Percentiles rank a stretch among this genome's conserved stretches.
Conservation (phyloP, 768 basidiomycete genomes). For the Tubosaeta brunneosetosa region DNA sequence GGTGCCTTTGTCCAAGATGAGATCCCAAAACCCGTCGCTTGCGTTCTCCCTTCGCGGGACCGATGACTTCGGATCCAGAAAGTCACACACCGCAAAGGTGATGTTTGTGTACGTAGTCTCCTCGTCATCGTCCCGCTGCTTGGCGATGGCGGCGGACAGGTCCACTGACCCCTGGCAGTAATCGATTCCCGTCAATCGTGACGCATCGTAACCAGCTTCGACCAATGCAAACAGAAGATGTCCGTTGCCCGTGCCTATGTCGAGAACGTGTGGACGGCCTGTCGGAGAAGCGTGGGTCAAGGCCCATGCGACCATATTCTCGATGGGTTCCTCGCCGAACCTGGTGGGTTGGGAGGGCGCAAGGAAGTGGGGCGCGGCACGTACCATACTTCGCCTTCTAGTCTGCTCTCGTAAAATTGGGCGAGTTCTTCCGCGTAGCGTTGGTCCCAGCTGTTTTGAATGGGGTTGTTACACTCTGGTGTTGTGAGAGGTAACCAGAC, state of each 20-base stretch:
- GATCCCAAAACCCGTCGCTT: conserved; percentile 50
- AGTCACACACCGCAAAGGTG: conserved; percentile 58
- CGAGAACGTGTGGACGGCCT: conserved; percentile 52
- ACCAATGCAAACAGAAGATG: conserved; percentile 65
- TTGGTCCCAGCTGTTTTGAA: conserved; percentile 61
- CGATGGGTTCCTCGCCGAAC: conserved; percentile 74
- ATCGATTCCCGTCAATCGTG: conserved; percentile 61
- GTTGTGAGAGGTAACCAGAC: background rate
- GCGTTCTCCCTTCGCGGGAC: conserved; percentile 8
- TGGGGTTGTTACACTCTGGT: background rate
- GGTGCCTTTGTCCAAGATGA: conserved; percentile 84
- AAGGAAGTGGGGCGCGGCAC: conserved; percentile 10
- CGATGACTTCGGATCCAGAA: conserved; percentile 52
- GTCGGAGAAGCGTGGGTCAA: conserved; percentile 48
- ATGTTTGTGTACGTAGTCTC: conserved; percentile 24
- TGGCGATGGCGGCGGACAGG: conserved; percentile 56
- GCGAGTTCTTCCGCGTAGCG: conserved; percentile 67
- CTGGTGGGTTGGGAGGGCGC: conserved; percentile 33
- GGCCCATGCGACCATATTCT: conserved; percentile 79
- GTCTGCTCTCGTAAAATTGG: conserved; percentile 73
- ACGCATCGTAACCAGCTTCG: conserved; percentile 58
- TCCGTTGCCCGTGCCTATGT: conserved; percentile 81
- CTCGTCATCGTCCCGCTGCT: conserved; percentile 28
- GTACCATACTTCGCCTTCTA: conserved; percentile 84
- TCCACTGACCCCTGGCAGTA: conserved; percentile 71